These are phyloP conservation scores for Pyrus hybrid DNA, from an alignment of 331 rosid species.

Conservation along the genomic window DNA sequence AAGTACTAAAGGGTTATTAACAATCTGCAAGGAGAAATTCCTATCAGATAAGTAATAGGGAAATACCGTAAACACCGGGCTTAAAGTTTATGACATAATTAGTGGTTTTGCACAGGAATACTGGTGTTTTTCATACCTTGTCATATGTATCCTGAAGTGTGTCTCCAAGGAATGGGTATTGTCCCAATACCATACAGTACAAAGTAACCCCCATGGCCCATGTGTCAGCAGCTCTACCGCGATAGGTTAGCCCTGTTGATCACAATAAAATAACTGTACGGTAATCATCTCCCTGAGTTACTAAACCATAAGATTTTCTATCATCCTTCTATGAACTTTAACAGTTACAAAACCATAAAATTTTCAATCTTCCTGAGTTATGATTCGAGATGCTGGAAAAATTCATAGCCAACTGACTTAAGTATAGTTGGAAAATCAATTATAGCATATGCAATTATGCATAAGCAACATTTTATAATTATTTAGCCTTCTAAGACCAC, in stretches of 20 bases:
- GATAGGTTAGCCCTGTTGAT: conserved; percentile 61
- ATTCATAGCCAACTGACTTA: background rate
- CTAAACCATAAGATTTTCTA: background rate
- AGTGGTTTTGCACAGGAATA: background rate
- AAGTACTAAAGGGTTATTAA: conserved; percentile 57
- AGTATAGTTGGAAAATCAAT: background rate
- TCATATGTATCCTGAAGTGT: conserved; percentile 90
- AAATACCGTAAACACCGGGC: background rate
- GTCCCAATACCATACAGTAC: conserved; percentile 80
- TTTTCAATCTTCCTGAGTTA: too few species aligned
- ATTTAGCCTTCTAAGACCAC: background rate
- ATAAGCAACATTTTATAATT: background rate
- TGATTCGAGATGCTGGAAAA: background rate
- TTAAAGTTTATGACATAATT: background rate
- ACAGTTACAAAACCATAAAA: background rate
- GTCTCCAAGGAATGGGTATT: conserved; percentile 86
- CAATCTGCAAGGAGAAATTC: conserved; percentile 51
- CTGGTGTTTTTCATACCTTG: conserved; percentile 36
- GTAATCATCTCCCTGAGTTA: background rate
- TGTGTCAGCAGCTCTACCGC: conserved; percentile 82
- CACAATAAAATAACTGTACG: background rate
- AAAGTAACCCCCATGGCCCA: conserved; percentile 94
- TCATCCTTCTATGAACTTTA: background rate
- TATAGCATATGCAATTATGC: background rate
- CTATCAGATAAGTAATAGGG: conserved; percentile 9